Base-by-base conservation (phyloP, 352 stramenopile genomes). In the Globisporangium acanthophoron region DNA sequence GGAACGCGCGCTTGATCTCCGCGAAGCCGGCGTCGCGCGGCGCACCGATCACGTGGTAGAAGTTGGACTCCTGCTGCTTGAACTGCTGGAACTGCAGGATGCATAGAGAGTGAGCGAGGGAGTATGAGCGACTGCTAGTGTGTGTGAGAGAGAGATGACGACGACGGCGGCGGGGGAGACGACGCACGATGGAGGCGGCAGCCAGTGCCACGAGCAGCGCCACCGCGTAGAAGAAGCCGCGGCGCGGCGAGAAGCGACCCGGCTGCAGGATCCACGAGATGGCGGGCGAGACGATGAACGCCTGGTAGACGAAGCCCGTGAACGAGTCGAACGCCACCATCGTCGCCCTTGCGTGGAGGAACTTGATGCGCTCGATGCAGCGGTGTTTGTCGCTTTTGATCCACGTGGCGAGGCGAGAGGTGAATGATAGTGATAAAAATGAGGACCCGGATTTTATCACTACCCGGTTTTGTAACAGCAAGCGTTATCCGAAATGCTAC, bases 1-100 rank as follows among this genome's bases (percentile, higher is more conserved):
- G 96, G 82, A 98, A 99, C n/a, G 95, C 90, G 33, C 90, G 87
- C 72, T 99, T 99, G 67, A 99, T 98, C 62, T 99, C 96, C 5
- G 93, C 60, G 44, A 90, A 90, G 46, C 78, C 94, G 5, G 92
- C 88, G 54, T 96, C 86, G 56, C 96, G 88, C 21, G 73, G 80
- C 45, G 98, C 82, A 41, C 84, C 88, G 7, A 99, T 71, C 43
- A 98, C 72, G 54, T 87, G 69, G 69, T 99, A 99, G 66, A 98
- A 96, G 67, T 99, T 99, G 53, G 76, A 79, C 21, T 95, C 88
- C 58, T 94, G 85, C 58, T 94, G 83, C 66, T 89, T 79, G 51
- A 97, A 80, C 71, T 98, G 87, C 61, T 97, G 66, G 7, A 66
- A 69, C 77, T 89, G 62, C 11, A 37, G 18, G 9, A 0, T 3